Base-by-base conservation (phyloP, 2,329 filamentous ascomycete genomes). In the Lachnellula hyalina region DNA sequence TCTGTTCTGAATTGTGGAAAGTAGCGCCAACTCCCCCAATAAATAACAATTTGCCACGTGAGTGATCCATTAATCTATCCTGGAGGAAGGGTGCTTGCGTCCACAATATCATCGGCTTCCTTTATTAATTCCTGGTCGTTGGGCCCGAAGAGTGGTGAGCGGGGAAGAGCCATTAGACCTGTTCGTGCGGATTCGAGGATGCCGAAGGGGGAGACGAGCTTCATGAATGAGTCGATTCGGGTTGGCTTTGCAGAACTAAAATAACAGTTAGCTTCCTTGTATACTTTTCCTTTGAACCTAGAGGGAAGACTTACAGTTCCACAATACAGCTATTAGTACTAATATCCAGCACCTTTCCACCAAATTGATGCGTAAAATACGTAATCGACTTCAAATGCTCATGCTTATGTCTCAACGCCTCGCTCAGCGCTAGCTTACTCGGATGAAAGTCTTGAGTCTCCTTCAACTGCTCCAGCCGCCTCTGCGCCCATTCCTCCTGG, bases 301-400 rank as follows among this genome's bases (percentile, higher is more conserved):
- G 41, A 36, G 19, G 40, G 28, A 9, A 50, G 51, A 82, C 88
- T 81, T 82, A 93, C 89, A 99, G 74, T 75, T 99, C 94, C 57
- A 99, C 92, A 72, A 97, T 97, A 75, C 94, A 97, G 76, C 95
- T 97, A 75, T 90, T 96, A 51, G 90, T 96, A 78, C 91, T 96
- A 67, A 99, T 97, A 73, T 99, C 94, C 66, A 99, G 74, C 25
- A 99, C 89, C 77, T 99, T 99, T 61, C 94, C 94, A 54, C 92
- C 92, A 67, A 99, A 99, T 69, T 99, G 94, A 76, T 99, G 94
- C 17, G 93, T 87, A 70, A 99, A 85, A 74, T 96, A 94, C 54
- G 94, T 99, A 68, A 99, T 96, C 54, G 89, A 91, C 77, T 93
- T 90, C 65, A 99, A 75, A 78, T 99, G 94, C 77, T 97, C 90